Conservation (phyloP, 1,139 yeast genomes). For the Nematodospora anomalae region DNA sequence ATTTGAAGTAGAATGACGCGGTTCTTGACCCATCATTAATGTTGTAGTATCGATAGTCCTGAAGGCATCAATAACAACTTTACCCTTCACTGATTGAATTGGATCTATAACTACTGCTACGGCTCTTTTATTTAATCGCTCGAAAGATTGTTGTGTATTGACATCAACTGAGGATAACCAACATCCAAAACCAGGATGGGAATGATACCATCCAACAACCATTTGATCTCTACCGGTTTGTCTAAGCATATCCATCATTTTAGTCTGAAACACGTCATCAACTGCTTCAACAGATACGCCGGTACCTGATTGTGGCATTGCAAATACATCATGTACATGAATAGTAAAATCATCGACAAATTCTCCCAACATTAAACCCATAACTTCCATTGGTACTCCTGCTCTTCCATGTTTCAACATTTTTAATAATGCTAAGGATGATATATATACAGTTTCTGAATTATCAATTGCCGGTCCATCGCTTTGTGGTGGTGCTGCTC, state of each 20-base stretch:
- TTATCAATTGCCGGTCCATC: conserved; percentile 90
- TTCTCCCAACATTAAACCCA: conserved; percentile 99
- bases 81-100: conserved; percentile 96
- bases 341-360: conserved; percentile 97
- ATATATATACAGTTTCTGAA: conserved; percentile 93
- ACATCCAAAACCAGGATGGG: conserved; percentile 99
- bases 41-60: conserved; percentile 88
- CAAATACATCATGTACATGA: conserved; percentile 96
- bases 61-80: conserved; percentile 98
- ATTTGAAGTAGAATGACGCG: conserved; percentile 96
- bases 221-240: conserved; percentile 98
- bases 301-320: conserved; percentile 98
- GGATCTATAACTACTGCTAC: conserved; percentile 99
- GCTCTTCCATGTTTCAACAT: conserved; percentile 99
- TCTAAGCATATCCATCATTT: conserved; percentile 99
- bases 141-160: conserved; percentile 95
- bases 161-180: conserved; percentile 98
- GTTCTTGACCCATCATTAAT: conserved; percentile 95
- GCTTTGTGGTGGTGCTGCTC: conserved; percentile 49
- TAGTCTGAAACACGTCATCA: conserved; percentile 97
- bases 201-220: conserved; percentile 99
- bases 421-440: conserved; percentile 90
- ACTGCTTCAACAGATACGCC: conserved; percentile 99
- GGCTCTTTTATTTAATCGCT: conserved; percentile 89
- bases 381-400: conserved; percentile 99